Evolutionary conservation across 2,329 filamentous ascomycete species (phyloP).

Genomic region (Fusarium chuoi): DNA sequence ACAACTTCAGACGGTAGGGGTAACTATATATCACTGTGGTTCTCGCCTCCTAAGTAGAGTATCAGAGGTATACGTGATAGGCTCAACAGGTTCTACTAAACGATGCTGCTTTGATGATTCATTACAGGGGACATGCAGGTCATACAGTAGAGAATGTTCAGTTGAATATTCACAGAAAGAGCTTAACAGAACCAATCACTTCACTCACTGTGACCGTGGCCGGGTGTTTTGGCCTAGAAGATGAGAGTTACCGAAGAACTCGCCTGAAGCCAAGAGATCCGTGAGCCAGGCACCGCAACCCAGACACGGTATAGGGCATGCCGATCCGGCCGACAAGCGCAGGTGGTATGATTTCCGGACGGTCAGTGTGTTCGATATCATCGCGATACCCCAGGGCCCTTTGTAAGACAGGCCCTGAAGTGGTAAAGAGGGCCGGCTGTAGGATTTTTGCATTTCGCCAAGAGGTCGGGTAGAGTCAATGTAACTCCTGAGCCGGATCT

Average conservation of each 20-base stretch:
- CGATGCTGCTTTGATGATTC: neutral
- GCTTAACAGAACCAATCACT: neutral
- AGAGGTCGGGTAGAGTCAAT: neutral
- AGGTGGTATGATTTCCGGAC: neutral
- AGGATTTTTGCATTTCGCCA: neutral
- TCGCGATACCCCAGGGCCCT: neutral
- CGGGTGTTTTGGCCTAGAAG: neutral
- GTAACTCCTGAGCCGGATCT: neutral
- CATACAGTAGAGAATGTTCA: neutral
- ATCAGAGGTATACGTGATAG: neutral
- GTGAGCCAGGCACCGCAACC: neutral
- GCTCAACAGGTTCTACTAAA: neutral
- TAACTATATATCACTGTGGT: neutral
- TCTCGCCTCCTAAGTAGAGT: neutral
- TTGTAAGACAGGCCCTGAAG: neutral
- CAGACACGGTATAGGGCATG: neutral
- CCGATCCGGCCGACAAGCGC: neutral
- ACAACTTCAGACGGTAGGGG: neutral
- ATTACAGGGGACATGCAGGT: neutral
- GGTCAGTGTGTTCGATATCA: neutral
- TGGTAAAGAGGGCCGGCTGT: neutral
- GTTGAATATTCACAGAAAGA: neutral
- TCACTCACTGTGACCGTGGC: neutral
- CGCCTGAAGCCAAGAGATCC: constrained; percentile 1
- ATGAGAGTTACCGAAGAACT: neutral